These are phyloP conservation scores for Trichoderma sp. DNA, from an alignment of 2,329 filamentous ascomycete genomes.

Conservation along the genomic window DNA sequence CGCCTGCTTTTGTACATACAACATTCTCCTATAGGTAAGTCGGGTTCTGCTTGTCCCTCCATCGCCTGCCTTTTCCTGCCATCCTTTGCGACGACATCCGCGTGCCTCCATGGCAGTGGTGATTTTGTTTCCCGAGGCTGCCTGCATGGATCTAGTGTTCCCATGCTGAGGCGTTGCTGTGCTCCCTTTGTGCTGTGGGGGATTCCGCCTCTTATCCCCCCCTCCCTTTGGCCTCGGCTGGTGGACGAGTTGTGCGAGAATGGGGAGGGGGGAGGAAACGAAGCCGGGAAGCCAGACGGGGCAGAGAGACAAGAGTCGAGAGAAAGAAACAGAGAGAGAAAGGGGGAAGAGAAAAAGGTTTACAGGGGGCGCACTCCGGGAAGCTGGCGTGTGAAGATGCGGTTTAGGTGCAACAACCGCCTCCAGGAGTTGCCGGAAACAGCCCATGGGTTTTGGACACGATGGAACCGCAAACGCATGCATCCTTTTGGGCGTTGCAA, in stretches of 20 bases:
- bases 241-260: not conserved
- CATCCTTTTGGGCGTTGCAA: constrained; percentile 21
- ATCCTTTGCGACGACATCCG: constrained; percentile 29
- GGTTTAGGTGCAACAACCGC: not conserved
- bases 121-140: constrained; percentile 37
- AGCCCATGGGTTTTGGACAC: constrained; percentile 1
- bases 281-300: not conserved
- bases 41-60: constrained; percentile 27
- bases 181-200: constrained; percentile 10
- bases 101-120: constrained; percentile 35
- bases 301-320: not conserved
- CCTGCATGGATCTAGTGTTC: constrained; percentile 40
- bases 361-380: not conserved
- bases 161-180: constrained; percentile 30
- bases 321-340: not conserved
- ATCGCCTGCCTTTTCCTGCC: constrained; percentile 33
- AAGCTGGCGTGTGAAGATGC: not conserved
- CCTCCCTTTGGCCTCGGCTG: not conserved
- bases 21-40: constrained; percentile 33
- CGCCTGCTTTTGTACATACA: not conserved
- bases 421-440: constrained; percentile 7
- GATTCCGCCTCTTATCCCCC: constrained; percentile 4
- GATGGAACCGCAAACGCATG: constrained; percentile 20
- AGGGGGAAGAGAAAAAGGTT: not conserved
- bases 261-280: not conserved